phyloP scores from a whole-genome alignment of 768 basidiomycete species.

The Chiua virens region DNA sequence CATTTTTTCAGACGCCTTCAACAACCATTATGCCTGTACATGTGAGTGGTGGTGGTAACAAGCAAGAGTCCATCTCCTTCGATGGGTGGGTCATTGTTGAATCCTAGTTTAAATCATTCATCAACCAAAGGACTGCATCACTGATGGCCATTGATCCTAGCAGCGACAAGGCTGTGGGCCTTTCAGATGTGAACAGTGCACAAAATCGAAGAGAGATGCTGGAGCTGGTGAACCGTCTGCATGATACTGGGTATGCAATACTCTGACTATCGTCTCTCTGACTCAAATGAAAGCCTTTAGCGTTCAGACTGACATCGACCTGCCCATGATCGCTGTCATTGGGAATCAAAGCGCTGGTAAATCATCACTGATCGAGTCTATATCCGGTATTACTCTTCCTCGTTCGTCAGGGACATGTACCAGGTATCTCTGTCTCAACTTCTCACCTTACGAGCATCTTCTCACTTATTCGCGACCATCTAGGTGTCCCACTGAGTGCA shows the following conservation, averaged over 20 bases:
- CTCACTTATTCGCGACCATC: background rate
- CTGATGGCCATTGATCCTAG: too few species aligned
- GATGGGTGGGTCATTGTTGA: too few species aligned
- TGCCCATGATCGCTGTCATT: slow-evolving; percentile 70
- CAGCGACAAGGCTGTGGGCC: too few species aligned
- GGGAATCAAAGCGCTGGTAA: slow-evolving; percentile 74
- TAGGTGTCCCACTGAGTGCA: slow-evolving; percentile 61
- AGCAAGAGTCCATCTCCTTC: too few species aligned
- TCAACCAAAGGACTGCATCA: too few species aligned
- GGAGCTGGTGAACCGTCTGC: slow-evolving; percentile 55
- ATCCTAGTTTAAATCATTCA: too few species aligned
- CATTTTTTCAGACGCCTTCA: too few species aligned
- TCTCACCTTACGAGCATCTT: background rate
- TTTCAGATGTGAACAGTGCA: slow-evolving; percentile 51
- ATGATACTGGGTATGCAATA: slow-evolving; percentile 56
- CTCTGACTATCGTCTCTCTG: too few species aligned
- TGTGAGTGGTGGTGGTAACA: too few species aligned
- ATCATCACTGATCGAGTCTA: slow-evolving; percentile 72
- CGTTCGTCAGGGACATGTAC: slow-evolving; percentile 75
- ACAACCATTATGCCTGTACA: too few species aligned
- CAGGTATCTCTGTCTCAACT: slow-evolving; percentile 38
- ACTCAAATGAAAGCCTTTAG: too few species aligned
- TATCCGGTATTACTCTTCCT: slow-evolving; percentile 71
- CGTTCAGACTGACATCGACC: slow-evolving; percentile 33
- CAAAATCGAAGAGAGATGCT: slow-evolving; percentile 55